phyloP scores from a whole-genome alignment of 768 basidiomycete genomes.

The Russula compacta region DNA sequence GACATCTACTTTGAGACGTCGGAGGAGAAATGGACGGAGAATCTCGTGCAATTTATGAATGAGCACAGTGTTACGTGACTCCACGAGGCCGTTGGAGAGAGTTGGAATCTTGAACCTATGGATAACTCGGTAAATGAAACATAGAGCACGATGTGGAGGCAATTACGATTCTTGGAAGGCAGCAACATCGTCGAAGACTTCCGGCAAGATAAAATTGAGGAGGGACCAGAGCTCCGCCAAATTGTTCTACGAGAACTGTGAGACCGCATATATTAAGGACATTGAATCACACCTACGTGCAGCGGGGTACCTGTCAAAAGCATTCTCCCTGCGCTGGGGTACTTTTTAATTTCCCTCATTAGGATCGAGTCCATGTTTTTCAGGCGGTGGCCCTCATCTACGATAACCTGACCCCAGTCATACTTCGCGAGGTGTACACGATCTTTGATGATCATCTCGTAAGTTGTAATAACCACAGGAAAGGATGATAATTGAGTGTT shows the following conservation, averaged over 20 bases:
- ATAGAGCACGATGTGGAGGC: not conserved
- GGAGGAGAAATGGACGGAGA: constrained; percentile 89
- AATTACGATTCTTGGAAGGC: constrained; percentile 82
- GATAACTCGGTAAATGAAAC: not conserved
- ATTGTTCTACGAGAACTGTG: constrained; percentile 60
- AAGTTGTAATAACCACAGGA: constrained; percentile 84
- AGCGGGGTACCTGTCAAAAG: constrained; percentile 94
- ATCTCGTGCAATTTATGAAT: constrained; percentile 80
- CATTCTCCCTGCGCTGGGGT: constrained; percentile 76
- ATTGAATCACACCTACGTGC: constrained; percentile 50
- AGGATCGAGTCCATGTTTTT: constrained; percentile 93
- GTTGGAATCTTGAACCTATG: constrained; percentile 64
- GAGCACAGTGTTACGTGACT: constrained; percentile 52
- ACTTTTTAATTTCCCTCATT: constrained; percentile 84
- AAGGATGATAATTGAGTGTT: constrained; percentile 38
- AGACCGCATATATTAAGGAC: not conserved
- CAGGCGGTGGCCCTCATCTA: constrained; percentile 90
- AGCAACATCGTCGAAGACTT: constrained; percentile 84
- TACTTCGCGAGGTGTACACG: constrained; percentile 54
- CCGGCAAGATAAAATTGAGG: constrained; percentile 91
- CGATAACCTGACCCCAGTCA: constrained; percentile 87
- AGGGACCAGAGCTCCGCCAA: constrained; percentile 90
- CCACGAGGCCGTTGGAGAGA: constrained; percentile 46
- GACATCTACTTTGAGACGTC: constrained; percentile 88
- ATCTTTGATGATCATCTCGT: constrained; percentile 88